These are phyloP conservation scores for Schizochytrium sp. DNA, from an alignment of 108 stramenopile species.

Conservation along the genomic window DNA sequence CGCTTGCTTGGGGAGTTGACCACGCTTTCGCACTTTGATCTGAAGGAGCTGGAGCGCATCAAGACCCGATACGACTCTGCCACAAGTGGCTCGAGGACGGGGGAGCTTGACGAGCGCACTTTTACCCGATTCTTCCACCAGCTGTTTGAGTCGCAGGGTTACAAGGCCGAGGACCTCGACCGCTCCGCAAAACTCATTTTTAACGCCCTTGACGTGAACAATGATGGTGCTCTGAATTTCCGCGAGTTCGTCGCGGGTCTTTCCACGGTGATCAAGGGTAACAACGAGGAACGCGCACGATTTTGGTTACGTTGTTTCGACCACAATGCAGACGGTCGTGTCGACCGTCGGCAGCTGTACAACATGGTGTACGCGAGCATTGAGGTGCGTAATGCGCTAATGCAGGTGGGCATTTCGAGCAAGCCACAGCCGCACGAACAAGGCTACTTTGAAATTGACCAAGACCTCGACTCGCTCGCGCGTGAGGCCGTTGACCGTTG, in stretches of 20 bases:
- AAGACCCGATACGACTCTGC: not conserved
- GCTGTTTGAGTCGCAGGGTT: not conserved
- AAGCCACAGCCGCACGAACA: not conserved
- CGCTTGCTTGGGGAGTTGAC: not conserved
- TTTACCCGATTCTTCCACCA: not conserved
- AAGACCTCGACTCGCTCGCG: not conserved
- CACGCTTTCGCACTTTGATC: slow-evolving; percentile 8
- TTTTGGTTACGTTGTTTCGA: not conserved
- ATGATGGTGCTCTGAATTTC: not conserved
- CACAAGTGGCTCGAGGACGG: not conserved
- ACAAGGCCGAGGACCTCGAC: not conserved
- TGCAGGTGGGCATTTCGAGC: not conserved
- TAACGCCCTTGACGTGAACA: not conserved
- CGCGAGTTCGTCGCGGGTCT: slow-evolving; percentile 4
- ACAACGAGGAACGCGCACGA: not conserved
- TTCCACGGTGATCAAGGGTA: not conserved
- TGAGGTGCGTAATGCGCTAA: not conserved
- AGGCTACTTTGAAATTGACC: not conserved
- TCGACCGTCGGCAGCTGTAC: not conserved
- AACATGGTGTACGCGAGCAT: not conserved
- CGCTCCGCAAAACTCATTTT: not conserved
- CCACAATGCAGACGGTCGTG: not conserved
- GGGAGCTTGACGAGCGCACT: not conserved
- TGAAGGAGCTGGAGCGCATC: not conserved
- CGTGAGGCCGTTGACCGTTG: not conserved